phyloP scores from a whole-genome alignment of 2,329 filamentous ascomycete genomes.

The Zymoseptoria ardabiliae region DNA sequence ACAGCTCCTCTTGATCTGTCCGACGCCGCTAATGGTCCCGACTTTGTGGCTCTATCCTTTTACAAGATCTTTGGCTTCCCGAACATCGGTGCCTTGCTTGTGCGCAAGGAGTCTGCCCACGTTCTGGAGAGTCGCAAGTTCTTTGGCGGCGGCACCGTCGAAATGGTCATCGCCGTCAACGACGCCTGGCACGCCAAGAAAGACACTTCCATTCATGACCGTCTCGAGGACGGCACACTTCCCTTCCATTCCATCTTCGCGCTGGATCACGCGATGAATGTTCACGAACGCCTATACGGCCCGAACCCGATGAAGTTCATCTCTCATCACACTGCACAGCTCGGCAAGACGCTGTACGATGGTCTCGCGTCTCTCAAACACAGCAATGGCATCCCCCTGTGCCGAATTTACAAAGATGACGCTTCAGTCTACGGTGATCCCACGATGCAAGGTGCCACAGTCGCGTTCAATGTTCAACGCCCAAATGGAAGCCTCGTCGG shows the following conservation, averaged over 20 bases:
- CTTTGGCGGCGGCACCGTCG: constrained; percentile 62
- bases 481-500: constrained; percentile 48
- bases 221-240: constrained; percentile 60
- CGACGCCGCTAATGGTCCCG: constrained; percentile 46
- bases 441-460: constrained; percentile 50
- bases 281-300: constrained; percentile 50
- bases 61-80: constrained; percentile 64
- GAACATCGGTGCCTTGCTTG: constrained; percentile 54
- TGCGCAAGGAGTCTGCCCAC: constrained; percentile 49
- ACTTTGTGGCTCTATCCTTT: constrained; percentile 55
- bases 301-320: constrained; percentile 52
- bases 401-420: constrained; percentile 50
- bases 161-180: constrained; percentile 49
- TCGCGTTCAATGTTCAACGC: constrained; percentile 57
- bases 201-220: constrained; percentile 48
- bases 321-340: constrained; percentile 50
- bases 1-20: constrained; percentile 52
- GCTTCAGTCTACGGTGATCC: constrained; percentile 45
- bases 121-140: constrained; percentile 51
- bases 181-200: constrained; percentile 51
- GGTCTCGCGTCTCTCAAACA: constrained; percentile 45
- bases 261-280: constrained; percentile 51
- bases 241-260: constrained; percentile 60
- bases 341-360: constrained; percentile 45
- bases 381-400: constrained; percentile 45